Conservation (phyloP, 192 early-diverging fungal species). For the Gonapodya prolifera region DNA sequence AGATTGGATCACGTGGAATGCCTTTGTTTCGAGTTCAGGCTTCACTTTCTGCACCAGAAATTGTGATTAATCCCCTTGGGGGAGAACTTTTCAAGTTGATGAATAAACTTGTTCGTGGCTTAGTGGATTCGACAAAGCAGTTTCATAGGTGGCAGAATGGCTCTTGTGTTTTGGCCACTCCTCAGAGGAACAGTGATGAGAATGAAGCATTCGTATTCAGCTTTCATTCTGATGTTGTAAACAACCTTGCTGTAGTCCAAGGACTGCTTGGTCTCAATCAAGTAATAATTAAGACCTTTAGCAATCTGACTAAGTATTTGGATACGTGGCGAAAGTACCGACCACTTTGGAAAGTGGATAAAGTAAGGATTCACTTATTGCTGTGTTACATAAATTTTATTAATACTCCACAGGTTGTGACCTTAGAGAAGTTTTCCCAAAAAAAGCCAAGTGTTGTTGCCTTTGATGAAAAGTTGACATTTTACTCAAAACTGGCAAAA, state of each 20-base stretch:
- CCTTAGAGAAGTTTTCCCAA: constrained; percentile 51
- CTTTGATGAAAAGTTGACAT: constrained; percentile 45
- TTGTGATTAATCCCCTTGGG: constrained; percentile 36
- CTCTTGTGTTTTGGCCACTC: constrained; percentile 41
- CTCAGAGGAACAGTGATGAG: constrained; percentile 40
- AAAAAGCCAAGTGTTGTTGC: constrained; percentile 41
- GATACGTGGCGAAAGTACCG: constrained; percentile 46
- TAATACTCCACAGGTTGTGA: constrained; percentile 24
- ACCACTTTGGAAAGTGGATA: constrained; percentile 52
- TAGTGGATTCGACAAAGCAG: constrained; percentile 46
- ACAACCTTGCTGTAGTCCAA: constrained; percentile 27
- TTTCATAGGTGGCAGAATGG: constrained; percentile 53
- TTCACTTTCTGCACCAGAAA: constrained; percentile 45
- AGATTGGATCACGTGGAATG: constrained; percentile 7
- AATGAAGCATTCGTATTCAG: constrained; percentile 42
- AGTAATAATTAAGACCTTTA: constrained; percentile 36
- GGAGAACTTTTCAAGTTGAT: constrained; percentile 51
- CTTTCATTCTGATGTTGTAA: constrained; percentile 39
- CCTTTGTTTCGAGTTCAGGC: constrained; percentile 43
- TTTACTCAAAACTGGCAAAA: constrained; percentile 42
- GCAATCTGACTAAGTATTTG: constrained; percentile 31
- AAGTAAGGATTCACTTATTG: constrained; percentile 19
- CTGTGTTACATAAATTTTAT: constrained; percentile 6
- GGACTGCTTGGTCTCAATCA: constrained; percentile 29
- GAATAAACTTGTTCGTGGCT: constrained; percentile 37